These are phyloP conservation scores for Kodamaea fungicola DNA, from an alignment of 1,139 yeast genomes.

Conservation along the genomic window DNA sequence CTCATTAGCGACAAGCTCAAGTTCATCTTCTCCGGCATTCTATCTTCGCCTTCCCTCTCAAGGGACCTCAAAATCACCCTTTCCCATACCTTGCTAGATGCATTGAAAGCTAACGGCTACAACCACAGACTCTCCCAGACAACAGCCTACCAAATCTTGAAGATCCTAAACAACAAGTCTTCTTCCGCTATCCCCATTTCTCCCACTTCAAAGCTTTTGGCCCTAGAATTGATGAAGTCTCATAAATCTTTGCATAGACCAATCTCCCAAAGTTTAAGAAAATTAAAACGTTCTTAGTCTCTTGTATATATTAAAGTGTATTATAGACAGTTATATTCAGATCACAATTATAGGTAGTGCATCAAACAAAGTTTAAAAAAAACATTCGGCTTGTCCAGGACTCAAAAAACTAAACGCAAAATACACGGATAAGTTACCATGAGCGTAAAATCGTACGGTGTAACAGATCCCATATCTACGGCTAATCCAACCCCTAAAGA, in stretches of 20 bases:
- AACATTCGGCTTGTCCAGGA: neutral
- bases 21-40: conserved; percentile 24
- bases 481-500: conserved; percentile 85
- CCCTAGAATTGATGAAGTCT: conserved; percentile 6
- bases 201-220: conserved; percentile 4
- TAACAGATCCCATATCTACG: conserved; percentile 83
- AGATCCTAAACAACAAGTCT: neutral
- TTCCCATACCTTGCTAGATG: conserved; percentile 19
- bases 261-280: conserved; percentile 4
- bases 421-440: conserved; percentile 10
- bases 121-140: conserved; percentile 15
- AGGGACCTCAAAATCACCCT: conserved; percentile 16
- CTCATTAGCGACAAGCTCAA: conserved; percentile 16
- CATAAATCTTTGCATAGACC: conserved; percentile 7
- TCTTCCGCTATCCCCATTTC: conserved; percentile 1
- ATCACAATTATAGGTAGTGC: conserved; percentile 1
- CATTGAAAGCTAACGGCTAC: conserved; percentile 17
- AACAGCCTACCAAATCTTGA: conserved; percentile 10
- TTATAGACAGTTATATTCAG: neutral
- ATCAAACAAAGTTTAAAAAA: conserved; percentile 1
- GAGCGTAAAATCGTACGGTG: conserved; percentile 55
- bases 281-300: conserved; percentile 13
- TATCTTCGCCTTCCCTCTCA: conserved; percentile 15
- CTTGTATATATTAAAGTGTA: neutral
- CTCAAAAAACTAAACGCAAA: neutral